Percentiles rank a stretch among this genome's conserved stretches.
Conservation (phyloP, 1,284 basidiomycete species). For the Ustilago nuda region DNA sequence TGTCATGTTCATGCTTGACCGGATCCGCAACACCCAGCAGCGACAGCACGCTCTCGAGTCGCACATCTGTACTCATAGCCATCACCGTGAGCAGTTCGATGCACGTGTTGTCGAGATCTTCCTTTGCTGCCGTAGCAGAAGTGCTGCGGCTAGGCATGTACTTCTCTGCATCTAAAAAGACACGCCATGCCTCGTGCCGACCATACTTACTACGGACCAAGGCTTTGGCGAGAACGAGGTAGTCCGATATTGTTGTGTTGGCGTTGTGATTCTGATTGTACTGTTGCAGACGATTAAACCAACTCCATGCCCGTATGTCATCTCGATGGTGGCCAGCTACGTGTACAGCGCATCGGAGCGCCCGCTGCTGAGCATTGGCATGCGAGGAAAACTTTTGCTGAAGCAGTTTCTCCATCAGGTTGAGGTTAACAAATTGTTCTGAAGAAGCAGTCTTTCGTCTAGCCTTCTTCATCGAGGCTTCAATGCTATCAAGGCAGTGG, state of each 20-base stretch:
- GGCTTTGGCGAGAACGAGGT: slow-evolving; percentile 28
- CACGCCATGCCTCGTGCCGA: slow-evolving; percentile 15
- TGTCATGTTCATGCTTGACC: background rate
- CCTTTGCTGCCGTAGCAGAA: background rate
- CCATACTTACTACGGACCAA: slow-evolving; percentile 24
- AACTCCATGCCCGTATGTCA: slow-evolving; percentile 10
- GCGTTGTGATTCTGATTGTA: slow-evolving; percentile 1
- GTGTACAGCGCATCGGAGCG: slow-evolving; percentile 21
- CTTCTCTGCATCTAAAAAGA: slow-evolving; percentile 22
- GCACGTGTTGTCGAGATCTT: slow-evolving; percentile 4
- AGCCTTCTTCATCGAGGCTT: slow-evolving; percentile 10
- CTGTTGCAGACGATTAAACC: slow-evolving; percentile 21
- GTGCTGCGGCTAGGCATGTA: background rate
- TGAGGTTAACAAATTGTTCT: slow-evolving; percentile 13
- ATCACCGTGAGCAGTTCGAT: slow-evolving; percentile 27
- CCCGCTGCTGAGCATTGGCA: slow-evolving; percentile 10
- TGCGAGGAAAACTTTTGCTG: slow-evolving; percentile 1
- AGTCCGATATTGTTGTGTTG: slow-evolving; percentile 13
- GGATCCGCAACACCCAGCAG: slow-evolving; percentile 19
- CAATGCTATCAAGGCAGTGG: slow-evolving; percentile 20
- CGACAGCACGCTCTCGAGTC: slow-evolving; percentile 5
- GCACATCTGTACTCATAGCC: slow-evolving; percentile 18
- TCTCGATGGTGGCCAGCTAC: slow-evolving; percentile 24
- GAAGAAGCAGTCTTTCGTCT: slow-evolving; percentile 16
- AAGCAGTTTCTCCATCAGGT: slow-evolving; percentile 28